A percentile compares a stretch with the other conserved stretches of the same genome.
Evolutionary conservation across 257 asterid genomes (phyloP).

Genomic region (Voacanga thouarsii): DNA sequence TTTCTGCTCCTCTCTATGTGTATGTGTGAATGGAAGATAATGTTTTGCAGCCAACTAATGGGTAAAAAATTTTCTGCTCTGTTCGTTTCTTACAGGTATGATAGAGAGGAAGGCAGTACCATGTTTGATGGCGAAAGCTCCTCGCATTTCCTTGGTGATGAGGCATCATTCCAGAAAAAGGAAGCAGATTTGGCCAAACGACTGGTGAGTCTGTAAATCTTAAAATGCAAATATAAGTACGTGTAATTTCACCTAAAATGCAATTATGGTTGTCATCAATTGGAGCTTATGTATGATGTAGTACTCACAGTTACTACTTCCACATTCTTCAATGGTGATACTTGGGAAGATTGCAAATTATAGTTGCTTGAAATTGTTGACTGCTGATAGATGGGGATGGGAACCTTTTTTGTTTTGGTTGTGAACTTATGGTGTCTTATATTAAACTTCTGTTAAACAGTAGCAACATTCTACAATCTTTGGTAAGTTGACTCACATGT

Average conservation of each 20-base stretch:
- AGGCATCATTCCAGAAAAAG: constrained; percentile 85
- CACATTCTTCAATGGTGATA: not conserved
- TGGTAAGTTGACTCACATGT: not conserved
- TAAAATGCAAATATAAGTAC: not conserved
- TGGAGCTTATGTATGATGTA: not conserved
- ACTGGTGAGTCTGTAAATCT: constrained; percentile 49
- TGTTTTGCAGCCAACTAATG: not conserved
- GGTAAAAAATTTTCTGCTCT: constrained; percentile 15
- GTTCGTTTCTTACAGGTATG: constrained; percentile 53
- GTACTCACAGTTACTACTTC: not conserved
- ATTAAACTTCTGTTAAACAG: not conserved
- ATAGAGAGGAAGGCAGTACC: constrained; percentile 85
- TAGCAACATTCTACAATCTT: not conserved
- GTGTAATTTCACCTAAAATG: not conserved
- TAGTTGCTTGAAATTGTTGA: not conserved
- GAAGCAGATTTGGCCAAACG: constrained; percentile 84
- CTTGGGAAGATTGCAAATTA: not conserved
- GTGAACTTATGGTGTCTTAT: not conserved
- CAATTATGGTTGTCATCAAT: not conserved
- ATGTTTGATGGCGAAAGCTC: constrained; percentile 62
- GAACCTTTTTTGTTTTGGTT: not conserved
- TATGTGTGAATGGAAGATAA: not conserved
- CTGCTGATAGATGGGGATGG: not conserved
- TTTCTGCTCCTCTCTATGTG: not conserved
- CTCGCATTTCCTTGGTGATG: constrained; percentile 79